Conservation (phyloP, 164 flowering plant species). For the Annona squamosa region DNA sequence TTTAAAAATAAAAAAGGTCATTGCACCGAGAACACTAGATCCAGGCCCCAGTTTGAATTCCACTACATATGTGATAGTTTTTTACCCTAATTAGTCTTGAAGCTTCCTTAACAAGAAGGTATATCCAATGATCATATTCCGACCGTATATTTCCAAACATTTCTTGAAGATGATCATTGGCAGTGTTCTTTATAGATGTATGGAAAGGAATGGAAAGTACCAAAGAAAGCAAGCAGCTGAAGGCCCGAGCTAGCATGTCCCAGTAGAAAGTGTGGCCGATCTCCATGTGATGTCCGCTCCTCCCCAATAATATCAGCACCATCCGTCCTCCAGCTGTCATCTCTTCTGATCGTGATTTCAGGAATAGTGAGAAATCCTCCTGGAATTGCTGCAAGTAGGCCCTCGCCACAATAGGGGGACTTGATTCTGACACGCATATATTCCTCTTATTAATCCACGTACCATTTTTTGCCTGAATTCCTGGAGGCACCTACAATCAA, state of each 20-base stretch:
- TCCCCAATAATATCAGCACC: slow-evolving; percentile 62
- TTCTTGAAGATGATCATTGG: no score
- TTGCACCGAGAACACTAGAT: no score
- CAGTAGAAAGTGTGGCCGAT: slow-evolving; percentile 59
- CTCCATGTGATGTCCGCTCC: slow-evolving; percentile 45
- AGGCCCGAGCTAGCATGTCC: slow-evolving; percentile 52
- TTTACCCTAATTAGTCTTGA: no score
- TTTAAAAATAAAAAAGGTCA: no score
- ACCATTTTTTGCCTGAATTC: slow-evolving; percentile 40
- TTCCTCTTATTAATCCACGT: slow-evolving; percentile 56
- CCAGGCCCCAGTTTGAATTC: no score
- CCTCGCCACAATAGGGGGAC: slow-evolving; percentile 40
- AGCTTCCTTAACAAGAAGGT: no score
- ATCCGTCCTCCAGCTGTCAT: slow-evolving; percentile 52
- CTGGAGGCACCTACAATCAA: slow-evolving; percentile 54
- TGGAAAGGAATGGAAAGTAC: slow-evolving; percentile 19
- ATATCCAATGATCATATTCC: no score
- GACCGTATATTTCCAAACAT: no score
- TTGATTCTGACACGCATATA: slow-evolving; percentile 48
- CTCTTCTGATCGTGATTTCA: slow-evolving; percentile 55
- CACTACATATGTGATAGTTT: no score
- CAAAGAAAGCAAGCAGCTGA: slow-evolving; percentile 42
- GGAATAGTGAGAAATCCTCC: slow-evolving; percentile 54
- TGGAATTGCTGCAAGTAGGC: slow-evolving; percentile 59
- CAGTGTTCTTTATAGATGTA: no score